A percentile compares a stretch with the other conserved stretches of the same genome.
Conservation (phyloP, 176 grass and related monocot genomes). For the Pontederia paniculata region DNA sequence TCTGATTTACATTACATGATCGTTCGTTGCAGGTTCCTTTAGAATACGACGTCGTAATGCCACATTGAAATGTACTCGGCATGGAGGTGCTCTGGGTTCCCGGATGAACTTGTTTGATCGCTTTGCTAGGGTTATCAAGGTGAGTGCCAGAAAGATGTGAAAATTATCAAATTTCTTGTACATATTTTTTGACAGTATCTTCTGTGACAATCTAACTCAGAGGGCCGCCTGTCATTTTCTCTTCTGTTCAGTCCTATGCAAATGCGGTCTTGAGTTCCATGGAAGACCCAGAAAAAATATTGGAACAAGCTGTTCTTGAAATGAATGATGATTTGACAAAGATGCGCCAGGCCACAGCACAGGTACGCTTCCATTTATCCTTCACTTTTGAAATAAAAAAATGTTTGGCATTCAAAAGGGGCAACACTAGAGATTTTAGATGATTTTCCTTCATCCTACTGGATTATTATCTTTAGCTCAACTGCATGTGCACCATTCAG, state of each 20-base stretch:
- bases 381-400: no score
- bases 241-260: slow-evolving; percentile 74
- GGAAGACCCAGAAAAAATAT: slow-evolving; percentile 98
- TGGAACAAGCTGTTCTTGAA: slow-evolving; percentile 91
- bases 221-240: slow-evolving; percentile 8
- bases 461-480: no score
- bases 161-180: neutral
- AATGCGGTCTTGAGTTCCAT: slow-evolving; percentile 78
- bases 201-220: slow-evolving; percentile 8
- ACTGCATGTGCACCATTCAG: no score
- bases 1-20: no score
- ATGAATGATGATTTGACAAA: slow-evolving; percentile 98
- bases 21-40: no score
- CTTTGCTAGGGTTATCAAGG: slow-evolving; percentile 75
- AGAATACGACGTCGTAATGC: no score
- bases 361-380: slow-evolving; percentile 24
- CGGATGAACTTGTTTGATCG: slow-evolving; percentile 88
- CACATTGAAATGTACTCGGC: neutral
- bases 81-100: slow-evolving; percentile 29
- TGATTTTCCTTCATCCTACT: no score
- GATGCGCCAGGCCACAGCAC: slow-evolving; percentile 98
- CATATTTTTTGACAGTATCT: neutral
- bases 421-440: no score
- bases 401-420: no score
- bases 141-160: slow-evolving; percentile 22